Evolutionary conservation across 2,329 filamentous ascomycete genomes (phyloP), one percentile per base, ranked within the genome.

Genomic region (Trichoderma aggressivum): DNA sequence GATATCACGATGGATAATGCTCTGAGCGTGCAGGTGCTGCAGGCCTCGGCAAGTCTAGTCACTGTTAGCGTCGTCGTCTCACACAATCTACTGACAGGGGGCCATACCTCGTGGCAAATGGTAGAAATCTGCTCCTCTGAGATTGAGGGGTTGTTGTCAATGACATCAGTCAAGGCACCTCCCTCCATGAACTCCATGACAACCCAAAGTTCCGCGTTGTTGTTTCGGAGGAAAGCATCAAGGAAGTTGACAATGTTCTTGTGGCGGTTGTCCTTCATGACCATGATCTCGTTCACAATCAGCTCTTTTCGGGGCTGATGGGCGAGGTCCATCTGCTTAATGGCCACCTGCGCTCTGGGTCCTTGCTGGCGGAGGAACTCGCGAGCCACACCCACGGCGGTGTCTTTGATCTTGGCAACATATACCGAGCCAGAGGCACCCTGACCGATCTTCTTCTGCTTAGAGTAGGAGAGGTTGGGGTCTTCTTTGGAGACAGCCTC

Each of bases 151-250:
- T 98, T 99, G 84, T 98, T 98, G 82, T 99, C 96, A 82, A 99
- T 99, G 72, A 99, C 94, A 85, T 99, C 96, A 1, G 96, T 99
- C 81, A 99, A 84, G 73, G 96, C 93, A 83, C 96, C 96, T 77
- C 96, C 96, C 83, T 99, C 96, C 96, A 99, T 99, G 78, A 94
- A 99, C 84, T 99, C 96, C 96, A 99, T 97, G 66, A 99, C 95
- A 12, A 99, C 94, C 96, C 96, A 99, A n/a, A 99, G 88, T 81
- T 99, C 96, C 69, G 92, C 89, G 77, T 93, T 94, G 81, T 96
- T 95, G 81, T 98, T 97, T 78, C 96, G 93, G 79, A 99, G 84
- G 86, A 98, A 99, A 4, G 95, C 94, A 77, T 99, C 96, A 39
- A 99, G 85, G 84, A 97, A 99, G 83, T 99, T 99, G 82, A 99